phyloP scores from a whole-genome alignment of 306 rosid genomes.

The Amphicarpaea edgeworthii region DNA sequence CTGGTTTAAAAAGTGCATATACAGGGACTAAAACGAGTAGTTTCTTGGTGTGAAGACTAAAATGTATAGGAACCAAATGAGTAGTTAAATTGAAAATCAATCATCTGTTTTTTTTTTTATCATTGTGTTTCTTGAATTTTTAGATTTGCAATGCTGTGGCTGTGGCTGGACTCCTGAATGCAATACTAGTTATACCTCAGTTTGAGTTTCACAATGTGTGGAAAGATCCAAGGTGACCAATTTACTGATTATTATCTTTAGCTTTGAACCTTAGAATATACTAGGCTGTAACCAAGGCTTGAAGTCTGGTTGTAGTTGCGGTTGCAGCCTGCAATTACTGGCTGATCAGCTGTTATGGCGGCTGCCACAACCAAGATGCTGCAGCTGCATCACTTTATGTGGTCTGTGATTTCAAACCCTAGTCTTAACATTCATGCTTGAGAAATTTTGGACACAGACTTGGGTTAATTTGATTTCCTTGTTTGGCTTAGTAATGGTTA shows the following conservation, averaged over 20 bases:
- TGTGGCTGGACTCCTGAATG: slow-evolving; percentile 93
- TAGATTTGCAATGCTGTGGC: slow-evolving; percentile 99
- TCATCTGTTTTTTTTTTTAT: slow-evolving; percentile 17
- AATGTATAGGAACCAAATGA: no score
- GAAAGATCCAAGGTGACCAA: slow-evolving; percentile 85
- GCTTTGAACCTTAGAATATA: slow-evolving; percentile 25
- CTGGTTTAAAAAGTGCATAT: no score
- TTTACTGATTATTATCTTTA: slow-evolving; percentile 29
- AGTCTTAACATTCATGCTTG: slow-evolving; percentile 1
- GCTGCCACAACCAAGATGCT: background rate
- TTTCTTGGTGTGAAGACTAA: no score
- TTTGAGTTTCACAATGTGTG: slow-evolving; percentile 92
- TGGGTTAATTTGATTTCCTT: slow-evolving; percentile 5
- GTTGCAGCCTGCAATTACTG: background rate
- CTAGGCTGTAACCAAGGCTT: slow-evolving; percentile 16
- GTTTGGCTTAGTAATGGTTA: slow-evolving; percentile 12
- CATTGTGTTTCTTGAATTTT: slow-evolving; percentile 31
- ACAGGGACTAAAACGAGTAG: no score
- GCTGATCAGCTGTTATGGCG: background rate
- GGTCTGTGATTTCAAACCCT: background rate
- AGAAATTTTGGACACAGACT: slow-evolving; percentile 19
- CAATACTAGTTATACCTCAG: slow-evolving; percentile 81
- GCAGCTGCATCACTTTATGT: slow-evolving; percentile 12
- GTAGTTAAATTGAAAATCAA: background rate
- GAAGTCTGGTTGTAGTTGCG: background rate